phyloP scores from a whole-genome alignment of 495 filamentous ascomycete species.

The Podospora didyma region DNA sequence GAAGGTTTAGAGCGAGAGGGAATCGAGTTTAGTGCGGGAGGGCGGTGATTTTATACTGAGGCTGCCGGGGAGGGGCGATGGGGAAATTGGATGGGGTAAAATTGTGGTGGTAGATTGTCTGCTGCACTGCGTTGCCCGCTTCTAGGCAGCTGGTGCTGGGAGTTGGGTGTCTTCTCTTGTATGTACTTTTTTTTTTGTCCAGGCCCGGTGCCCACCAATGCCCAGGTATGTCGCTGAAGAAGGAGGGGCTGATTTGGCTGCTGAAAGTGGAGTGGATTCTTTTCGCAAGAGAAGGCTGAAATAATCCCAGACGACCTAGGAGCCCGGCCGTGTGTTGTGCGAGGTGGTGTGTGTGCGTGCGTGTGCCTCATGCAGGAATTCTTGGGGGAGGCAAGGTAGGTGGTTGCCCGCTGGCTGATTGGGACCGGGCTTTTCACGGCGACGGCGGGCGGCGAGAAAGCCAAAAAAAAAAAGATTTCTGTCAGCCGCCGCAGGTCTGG shows the following conservation, averaged over 20 bases:
- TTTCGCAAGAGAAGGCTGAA: neutral
- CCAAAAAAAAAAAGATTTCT: neutral
- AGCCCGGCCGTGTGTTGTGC: neutral
- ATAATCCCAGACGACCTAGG: neutral
- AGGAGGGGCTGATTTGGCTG: constrained; percentile 13
- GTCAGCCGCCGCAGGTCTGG: no score
- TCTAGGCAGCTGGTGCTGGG: neutral
- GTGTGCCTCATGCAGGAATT: neutral
- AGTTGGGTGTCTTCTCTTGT: neutral
- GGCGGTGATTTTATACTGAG: constrained; percentile 27
- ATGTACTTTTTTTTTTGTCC: neutral
- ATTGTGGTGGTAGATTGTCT: neutral
- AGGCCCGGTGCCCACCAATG: constrained; percentile 3
- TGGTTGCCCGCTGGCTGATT: no score
- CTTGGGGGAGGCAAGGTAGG: no score
- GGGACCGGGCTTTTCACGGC: neutral
- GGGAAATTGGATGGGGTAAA: constrained; percentile 22
- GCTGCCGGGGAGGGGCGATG: constrained; percentile 4
- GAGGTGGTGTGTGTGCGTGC: neutral
- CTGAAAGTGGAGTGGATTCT: constrained; percentile 7
- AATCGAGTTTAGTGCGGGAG: constrained; percentile 33
- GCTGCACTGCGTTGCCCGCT: neutral
- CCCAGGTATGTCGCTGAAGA: constrained; percentile 1
- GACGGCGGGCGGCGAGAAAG: neutral
- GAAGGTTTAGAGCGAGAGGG: constrained; percentile 23